These are phyloP conservation scores for Cryptosporidium bovis DNA, from an alignment of 169 alveolate genomes.

Conservation along the genomic window DNA sequence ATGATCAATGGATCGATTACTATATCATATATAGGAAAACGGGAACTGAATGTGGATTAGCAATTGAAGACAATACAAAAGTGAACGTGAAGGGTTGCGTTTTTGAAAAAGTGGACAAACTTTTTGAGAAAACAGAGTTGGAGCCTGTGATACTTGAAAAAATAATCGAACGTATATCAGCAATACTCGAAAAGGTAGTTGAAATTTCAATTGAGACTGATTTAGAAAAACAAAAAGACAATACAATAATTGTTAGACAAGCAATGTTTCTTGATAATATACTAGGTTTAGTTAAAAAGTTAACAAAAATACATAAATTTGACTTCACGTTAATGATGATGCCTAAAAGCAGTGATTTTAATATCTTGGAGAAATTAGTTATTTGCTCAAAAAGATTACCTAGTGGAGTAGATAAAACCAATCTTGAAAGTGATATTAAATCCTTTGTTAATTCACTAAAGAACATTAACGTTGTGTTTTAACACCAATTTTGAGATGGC, in stretches of 20 bases:
- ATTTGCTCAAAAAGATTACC: not conserved
- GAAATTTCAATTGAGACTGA: too few relatives aligned
- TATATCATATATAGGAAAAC: slow-evolving; percentile 8
- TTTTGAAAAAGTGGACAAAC: not conserved
- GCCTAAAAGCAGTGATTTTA: not conserved
- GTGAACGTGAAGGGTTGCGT: not conserved
- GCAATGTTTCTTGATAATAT: not conserved
- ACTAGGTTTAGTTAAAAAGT: slow-evolving; percentile 1
- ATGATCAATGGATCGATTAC: slow-evolving; percentile 23
- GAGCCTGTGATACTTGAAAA: slow-evolving; percentile 20
- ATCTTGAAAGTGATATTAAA: too few relatives aligned
- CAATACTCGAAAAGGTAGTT: slow-evolving; percentile 4
- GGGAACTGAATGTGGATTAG: too few relatives aligned
- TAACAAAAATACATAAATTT: not conserved
- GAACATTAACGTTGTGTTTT: too few relatives aligned
- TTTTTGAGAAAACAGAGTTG: slow-evolving; percentile 19
- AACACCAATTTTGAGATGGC: slow-evolving; percentile 31
- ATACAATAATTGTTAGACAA: not conserved
- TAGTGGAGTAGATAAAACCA: too few relatives aligned
- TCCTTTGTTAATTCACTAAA: too few relatives aligned
- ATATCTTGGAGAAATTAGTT: slow-evolving; percentile 5
- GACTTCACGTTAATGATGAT: slow-evolving; percentile 25
- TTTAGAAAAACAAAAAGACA: too few relatives aligned
- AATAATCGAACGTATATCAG: slow-evolving; percentile 21
- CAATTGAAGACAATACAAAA: too few relatives aligned